Base-by-base conservation (phyloP, 2,329 filamentous ascomycete genomes). In the Aspergillus carbonarius region DNA sequence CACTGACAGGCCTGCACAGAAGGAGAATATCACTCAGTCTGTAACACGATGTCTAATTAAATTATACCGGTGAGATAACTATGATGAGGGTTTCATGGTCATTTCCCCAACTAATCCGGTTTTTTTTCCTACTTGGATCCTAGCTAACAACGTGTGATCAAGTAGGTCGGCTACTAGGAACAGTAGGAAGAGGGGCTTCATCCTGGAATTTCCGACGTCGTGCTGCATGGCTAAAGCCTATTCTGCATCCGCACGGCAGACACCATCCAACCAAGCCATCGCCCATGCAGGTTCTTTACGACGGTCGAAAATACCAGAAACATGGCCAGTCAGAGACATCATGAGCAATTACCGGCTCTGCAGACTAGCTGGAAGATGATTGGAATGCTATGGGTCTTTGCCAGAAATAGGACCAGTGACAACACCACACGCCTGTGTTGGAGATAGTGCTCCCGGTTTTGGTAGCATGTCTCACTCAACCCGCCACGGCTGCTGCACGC, bases 301-400 rank as follows among this genome's bases (percentile, higher is more conserved):
- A 30, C 37, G 27, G 47, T 48, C 55, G 47, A 60, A 62, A 56
- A 58, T 60, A 58, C 54, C 44, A 63, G 61, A 63, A 63, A 63
- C 61, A 60, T 56, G 55, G 60, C 61, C 61, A 63, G 48, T 63
- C 50, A 63, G 50, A 55, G 48, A 34, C 37, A 48, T 12, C 20
- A 46, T 17, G 49, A 55, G 48, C 32, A 32, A 55, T 2, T 13
- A 30, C 44, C n/a, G 52, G 57, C 40, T 49, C 25, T 23, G 47
- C 40, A 47, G 39, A 37, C 60, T 52, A 55, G 34, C 40, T 54
- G 57, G 59, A 48, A 23, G 48, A 18, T 54, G 48, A 50, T 27
- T 58, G 55, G 30, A 54, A 44, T 44, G 46, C 37, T 42, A 52
- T 30, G 37, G 48, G 39, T 53, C 55, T 48, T 60, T 10, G 42